Conservation (phyloP, 352 stramenopile genomes). For the Thraustochytrium sp. region DNA sequence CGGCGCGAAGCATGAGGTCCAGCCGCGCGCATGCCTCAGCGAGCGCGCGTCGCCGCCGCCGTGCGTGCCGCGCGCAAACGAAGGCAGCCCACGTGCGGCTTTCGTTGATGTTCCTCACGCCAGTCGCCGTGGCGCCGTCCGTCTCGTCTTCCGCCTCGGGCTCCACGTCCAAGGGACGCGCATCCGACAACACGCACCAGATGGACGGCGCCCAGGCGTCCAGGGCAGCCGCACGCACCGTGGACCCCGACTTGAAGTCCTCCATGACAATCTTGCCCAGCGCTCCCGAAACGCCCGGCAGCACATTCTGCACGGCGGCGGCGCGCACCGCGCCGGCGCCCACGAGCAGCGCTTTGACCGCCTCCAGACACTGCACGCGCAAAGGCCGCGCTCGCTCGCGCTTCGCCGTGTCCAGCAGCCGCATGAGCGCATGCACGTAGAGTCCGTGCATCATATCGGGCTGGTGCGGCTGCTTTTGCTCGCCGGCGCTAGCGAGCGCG, state of each 20-base stretch:
- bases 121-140: no score
- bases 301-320: neutral
- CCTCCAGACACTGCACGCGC: neutral
- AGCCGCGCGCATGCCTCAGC: neutral
- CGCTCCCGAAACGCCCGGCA: neutral
- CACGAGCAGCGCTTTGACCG: neutral
- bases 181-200: neutral
- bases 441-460: neutral
- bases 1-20: neutral
- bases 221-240: neutral
- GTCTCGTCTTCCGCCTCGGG: neutral
- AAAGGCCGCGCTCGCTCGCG: neutral
- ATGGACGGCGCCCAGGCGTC: neutral
- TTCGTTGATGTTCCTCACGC: no score
- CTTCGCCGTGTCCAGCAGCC: neutral
- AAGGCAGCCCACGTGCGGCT: neutral
- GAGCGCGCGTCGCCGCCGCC: neutral
- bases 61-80: neutral
- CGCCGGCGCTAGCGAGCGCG: neutral
- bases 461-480: no score
- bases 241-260: conserved; percentile 20
- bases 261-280: conserved; percentile 7
- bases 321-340: neutral
- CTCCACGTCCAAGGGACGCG: neutral
- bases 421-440: neutral